Percentiles rank a stretch among this genome's conserved stretches.
phyloP scores from a whole-genome alignment of 768 basidiomycete species.

The Naganishia onofrii region DNA sequence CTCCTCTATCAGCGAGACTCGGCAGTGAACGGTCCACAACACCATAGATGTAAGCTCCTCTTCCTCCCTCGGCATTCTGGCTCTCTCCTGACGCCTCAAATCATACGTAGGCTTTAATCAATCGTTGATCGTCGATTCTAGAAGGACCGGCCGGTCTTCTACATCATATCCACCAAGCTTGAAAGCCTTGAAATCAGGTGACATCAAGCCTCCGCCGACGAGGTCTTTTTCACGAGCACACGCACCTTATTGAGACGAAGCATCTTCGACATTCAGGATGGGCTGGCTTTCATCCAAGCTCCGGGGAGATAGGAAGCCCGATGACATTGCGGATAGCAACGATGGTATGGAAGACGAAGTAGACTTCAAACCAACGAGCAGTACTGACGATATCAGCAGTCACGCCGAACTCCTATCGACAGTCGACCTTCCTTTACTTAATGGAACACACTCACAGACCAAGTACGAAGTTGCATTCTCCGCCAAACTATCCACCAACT shows the following conservation, averaged over 20 bases:
- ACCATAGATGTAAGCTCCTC: neutral
- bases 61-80: neutral
- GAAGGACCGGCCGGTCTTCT: too few relatives aligned
- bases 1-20: neutral
- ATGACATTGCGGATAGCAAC: neutral
- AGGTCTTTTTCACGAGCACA: too few relatives aligned
- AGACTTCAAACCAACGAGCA: neutral
- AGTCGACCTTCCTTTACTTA: neutral
- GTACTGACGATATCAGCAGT: neutral
- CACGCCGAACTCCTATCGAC: neutral
- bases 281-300: neutral
- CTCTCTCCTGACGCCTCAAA: neutral
- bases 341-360: neutral
- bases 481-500: neutral
- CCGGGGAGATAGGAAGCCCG: neutral
- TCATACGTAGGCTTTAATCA: too few relatives aligned
- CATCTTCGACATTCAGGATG: neutral
- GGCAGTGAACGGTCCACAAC: neutral
- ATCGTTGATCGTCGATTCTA: too few relatives aligned
- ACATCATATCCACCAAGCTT: too few relatives aligned
- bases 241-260: neutral
- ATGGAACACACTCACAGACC: neutral
- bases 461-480: neutral
- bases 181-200: too few relatives aligned
- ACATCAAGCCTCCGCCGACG: too few relatives aligned